Conservation (phyloP, 2,329 filamentous ascomycete genomes). For the Cercospora sojina region DNA sequence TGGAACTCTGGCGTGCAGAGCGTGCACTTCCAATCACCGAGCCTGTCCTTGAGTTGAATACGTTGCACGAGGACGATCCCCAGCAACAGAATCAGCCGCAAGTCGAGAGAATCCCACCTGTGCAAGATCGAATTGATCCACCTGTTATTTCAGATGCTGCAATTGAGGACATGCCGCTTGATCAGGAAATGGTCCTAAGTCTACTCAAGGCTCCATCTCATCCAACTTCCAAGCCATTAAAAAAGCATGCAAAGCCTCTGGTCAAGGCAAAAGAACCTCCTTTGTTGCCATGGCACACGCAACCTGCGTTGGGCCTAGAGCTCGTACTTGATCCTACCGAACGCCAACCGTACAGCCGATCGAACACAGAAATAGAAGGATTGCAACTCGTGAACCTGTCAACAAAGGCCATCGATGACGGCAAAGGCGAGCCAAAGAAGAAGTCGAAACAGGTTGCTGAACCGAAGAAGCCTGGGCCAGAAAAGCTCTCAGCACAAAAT, state of each 20-base stretch:
- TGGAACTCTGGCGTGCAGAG: not conserved
- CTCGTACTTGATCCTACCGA: not conserved
- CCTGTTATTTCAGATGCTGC: not conserved
- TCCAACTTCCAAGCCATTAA: not conserved
- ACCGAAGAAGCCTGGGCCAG: not conserved
- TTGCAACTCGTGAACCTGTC: not conserved
- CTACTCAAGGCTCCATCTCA: not conserved
- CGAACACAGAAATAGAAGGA: not conserved
- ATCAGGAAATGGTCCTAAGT: not conserved
- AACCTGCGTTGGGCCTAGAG: not conserved
- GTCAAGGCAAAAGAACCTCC: not conserved
- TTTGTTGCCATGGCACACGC: not conserved
- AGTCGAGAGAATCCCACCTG: not conserved
- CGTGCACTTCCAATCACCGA: not conserved
- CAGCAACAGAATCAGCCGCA: not conserved
- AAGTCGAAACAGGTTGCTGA: not conserved
- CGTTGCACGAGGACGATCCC: not conserved
- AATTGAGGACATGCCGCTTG: not conserved
- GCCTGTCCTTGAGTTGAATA: not conserved
- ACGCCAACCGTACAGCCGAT: not conserved
- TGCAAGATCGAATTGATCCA: not conserved
- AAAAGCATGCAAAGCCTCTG: not conserved
- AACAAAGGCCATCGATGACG: not conserved
- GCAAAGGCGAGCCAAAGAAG: not conserved
- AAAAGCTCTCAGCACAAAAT: not conserved